These are phyloP conservation scores for Pisolithus sp. DNA, from an alignment of 768 basidiomycete species.

Conservation along the genomic window DNA sequence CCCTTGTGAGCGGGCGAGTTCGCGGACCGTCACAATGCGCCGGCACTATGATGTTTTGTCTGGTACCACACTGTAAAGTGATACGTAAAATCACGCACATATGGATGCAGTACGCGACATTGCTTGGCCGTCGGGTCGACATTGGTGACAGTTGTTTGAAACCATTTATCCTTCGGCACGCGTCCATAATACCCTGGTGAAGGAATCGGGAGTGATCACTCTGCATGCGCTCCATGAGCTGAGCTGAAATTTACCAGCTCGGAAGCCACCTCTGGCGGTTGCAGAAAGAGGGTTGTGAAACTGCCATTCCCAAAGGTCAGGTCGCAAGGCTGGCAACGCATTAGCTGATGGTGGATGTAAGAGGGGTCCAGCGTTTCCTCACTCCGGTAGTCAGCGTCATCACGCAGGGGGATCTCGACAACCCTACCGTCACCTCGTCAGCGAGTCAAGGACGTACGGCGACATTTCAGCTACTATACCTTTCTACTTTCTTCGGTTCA, in stretches of 20 bases:
- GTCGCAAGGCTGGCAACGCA: constrained; percentile 34
- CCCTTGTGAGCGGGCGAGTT: constrained; percentile 75
- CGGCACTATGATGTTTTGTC: constrained; percentile 40
- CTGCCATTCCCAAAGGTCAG: constrained; percentile 53
- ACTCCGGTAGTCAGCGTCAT: constrained; percentile 66
- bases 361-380: constrained; percentile 7
- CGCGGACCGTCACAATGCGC: constrained; percentile 68
- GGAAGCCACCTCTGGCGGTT: constrained; percentile 45
- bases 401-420: constrained; percentile 47
- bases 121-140: constrained; percentile 78
- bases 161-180: constrained; percentile 47
- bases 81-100: constrained; percentile 33
- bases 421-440: constrained; percentile 36
- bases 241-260: constrained; percentile 34
- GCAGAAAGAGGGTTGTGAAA: constrained; percentile 54
- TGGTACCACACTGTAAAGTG: not conserved
- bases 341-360: not conserved
- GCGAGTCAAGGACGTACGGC: not conserved
- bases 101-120: constrained; percentile 59
- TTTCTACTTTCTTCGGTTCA: constrained; percentile 44
- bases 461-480: constrained; percentile 33
- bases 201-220: not conserved
- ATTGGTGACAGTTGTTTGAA: constrained; percentile 74
- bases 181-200: constrained; percentile 53
- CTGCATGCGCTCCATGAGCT: not conserved